Evolutionary conservation across 441 rosid genomes (phyloP).

Genomic region (Erodium texanum): DNA sequence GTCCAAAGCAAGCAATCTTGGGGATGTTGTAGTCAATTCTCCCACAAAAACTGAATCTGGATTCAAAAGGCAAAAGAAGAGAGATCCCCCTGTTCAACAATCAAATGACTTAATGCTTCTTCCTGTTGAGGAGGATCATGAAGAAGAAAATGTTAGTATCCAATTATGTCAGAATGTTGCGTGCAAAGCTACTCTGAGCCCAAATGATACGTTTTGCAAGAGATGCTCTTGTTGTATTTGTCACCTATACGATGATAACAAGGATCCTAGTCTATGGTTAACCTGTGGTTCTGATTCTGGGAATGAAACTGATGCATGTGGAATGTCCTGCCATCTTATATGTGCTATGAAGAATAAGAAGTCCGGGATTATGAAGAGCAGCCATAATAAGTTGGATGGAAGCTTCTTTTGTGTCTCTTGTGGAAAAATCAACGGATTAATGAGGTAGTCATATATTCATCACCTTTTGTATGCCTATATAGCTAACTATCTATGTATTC

Average conservation of each 20-base stretch:
- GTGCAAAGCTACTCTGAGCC: conserved; percentile 65
- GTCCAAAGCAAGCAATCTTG: conserved; percentile 28
- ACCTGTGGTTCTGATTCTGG: conserved; percentile 65
- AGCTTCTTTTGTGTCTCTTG: conserved; percentile 66
- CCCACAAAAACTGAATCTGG: conserved; percentile 31
- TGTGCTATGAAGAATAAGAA: conserved; percentile 66
- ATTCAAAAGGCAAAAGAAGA: conserved; percentile 69
- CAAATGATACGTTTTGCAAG: conserved; percentile 65
- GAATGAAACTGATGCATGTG: conserved; percentile 59
- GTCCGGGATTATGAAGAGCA: conserved; percentile 55
- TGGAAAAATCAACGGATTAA: conserved; percentile 69
- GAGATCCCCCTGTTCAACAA: conserved; percentile 54
- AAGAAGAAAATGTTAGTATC: conserved; percentile 23
- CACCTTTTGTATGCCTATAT: background rate
- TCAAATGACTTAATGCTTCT: conserved; percentile 36
- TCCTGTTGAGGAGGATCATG: conserved; percentile 22
- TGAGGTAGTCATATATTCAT: conserved; percentile 42
- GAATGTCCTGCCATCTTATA: conserved; percentile 80
- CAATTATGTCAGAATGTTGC: conserved; percentile 73
- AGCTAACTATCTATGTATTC: background rate
- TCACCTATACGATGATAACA: conserved; percentile 70
- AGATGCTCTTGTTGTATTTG: conserved; percentile 93
- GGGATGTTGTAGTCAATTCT: conserved; percentile 30
- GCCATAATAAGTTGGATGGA: conserved; percentile 49
- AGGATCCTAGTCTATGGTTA: conserved; percentile 94